Evolutionary conservation across 371 early-diverging fungal genomes (phyloP).

Genomic region (Ordospora colligata): DNA sequence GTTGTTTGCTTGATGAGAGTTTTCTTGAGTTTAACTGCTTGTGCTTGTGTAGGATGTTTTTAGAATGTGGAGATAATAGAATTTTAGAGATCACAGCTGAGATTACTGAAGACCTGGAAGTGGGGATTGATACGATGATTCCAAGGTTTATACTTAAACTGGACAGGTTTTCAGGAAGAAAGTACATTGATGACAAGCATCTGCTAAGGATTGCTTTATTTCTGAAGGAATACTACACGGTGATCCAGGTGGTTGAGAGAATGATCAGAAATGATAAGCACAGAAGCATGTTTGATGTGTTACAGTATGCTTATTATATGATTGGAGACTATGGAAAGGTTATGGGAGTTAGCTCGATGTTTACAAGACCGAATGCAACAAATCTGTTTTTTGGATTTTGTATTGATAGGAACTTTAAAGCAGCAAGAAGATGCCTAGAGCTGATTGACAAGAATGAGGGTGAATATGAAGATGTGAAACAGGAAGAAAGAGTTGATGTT

Average conservation of each 20-base stretch:
- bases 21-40: conserved; percentile 13
- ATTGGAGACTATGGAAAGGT: conserved; percentile 31
- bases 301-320: conserved; percentile 21
- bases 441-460: not conserved
- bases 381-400: conserved; percentile 37
- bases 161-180: conserved; percentile 2
- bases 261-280: not conserved
- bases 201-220: conserved; percentile 10
- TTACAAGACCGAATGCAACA: not conserved
- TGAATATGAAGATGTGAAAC: not conserved
- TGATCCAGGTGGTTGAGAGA: conserved; percentile 24
- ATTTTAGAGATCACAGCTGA: not conserved
- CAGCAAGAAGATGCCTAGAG: conserved; percentile 22
- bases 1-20: not conserved
- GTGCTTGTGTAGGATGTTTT: not conserved
- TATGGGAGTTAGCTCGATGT: conserved; percentile 18
- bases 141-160: conserved; percentile 28
- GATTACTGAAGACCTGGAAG: not conserved
- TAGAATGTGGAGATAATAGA: not conserved
- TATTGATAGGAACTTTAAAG: conserved; percentile 27
- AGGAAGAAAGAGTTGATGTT: not conserved
- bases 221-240: conserved; percentile 25
- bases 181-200: not conserved
- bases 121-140: conserved; percentile 25
- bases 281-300: not conserved